Conservation (phyloP, 2,329 filamentous ascomycete species). For the Malbranchea zuffiana region DNA sequence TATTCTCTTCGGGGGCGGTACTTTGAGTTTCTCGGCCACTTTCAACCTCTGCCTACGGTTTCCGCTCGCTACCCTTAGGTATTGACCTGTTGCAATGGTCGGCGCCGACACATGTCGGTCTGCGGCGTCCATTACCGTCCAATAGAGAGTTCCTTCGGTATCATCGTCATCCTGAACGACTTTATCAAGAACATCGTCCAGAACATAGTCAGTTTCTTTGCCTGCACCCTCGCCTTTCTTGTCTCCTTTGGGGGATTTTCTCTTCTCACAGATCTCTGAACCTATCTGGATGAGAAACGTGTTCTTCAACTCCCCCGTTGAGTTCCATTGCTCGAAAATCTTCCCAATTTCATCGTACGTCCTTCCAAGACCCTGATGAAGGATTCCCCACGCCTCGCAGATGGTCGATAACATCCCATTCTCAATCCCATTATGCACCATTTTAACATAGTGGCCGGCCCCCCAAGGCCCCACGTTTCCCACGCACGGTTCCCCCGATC, state of each 20-base stretch:
- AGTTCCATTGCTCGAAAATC: constrained; percentile 51
- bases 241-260: constrained; percentile 33
- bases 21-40: constrained; percentile 40
- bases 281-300: constrained; percentile 56
- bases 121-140: constrained; percentile 53
- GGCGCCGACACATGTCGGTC: constrained; percentile 52
- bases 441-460: constrained; percentile 62
- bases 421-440: constrained; percentile 66
- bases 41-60: constrained; percentile 46
- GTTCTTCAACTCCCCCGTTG: constrained; percentile 45
- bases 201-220: constrained; percentile 38
- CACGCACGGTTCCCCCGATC: constrained; percentile 49
- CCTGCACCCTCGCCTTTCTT: constrained; percentile 25
- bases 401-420: constrained; percentile 58
- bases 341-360: constrained; percentile 49
- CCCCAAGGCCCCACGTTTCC: constrained; percentile 51
- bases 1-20: constrained; percentile 30
- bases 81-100: constrained; percentile 53
- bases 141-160: constrained; percentile 56
- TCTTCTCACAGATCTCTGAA: constrained; percentile 47
- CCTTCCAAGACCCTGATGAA: constrained; percentile 49
- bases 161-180: constrained; percentile 59
- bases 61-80: constrained; percentile 52
- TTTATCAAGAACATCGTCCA: constrained; percentile 56
- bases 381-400: constrained; percentile 54